Base-by-base conservation (phyloP, 2,329 filamentous ascomycete genomes). In the Plenodomus lindquistii region DNA sequence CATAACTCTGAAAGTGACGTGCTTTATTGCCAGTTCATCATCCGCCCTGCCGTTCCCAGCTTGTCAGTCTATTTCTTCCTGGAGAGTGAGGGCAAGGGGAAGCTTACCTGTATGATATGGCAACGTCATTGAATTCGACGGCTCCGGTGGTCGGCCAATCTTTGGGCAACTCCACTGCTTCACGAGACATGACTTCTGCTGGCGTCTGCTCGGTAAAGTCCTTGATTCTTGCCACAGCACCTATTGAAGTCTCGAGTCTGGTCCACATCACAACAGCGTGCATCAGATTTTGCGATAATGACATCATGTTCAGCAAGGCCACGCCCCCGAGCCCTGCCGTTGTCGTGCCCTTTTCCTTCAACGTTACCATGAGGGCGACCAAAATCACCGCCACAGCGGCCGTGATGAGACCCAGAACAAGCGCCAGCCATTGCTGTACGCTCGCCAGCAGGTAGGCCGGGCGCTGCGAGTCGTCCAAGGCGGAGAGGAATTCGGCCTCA, bases 221-320 rank as follows among this genome's bases (percentile, higher is more conserved):
- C n/a, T n/a, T n/a, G n/a, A n/a, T n/a, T n/a, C n/a, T n/a, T n/a
- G 38, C 55, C 55, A 84, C 72, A 3, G 81, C 80, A 7, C 81
- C 81, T 27, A 84, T 74, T n/a, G 75, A 75, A 0, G 80, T 83
- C 55, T 84, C 82, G 18, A 84, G 66, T 16, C 70, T 69, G 0
- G 81, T 83, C 80, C 80, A 84, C n/a, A n/a, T n/a, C n/a, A n/a
- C n/a, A n/a, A n/a, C n/a, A n/a, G n/a, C n/a, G n/a, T n/a, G n/a
- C n/a, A n/a, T n/a, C n/a, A n/a, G n/a, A n/a, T n/a, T 70, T 73
- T 2, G 70, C 57, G 6, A 81, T 69, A 10, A 80, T 55, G 11
- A 73, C 60, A 82, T 73, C 24, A 81, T 70, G 36, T 77, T 78
- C 19, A 80, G 62, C 9, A 83, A 62, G 1, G 78, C 77, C 2